Conservation (phyloP, 2,329 filamentous ascomycete genomes). For the Hypomyces perniciosus region DNA sequence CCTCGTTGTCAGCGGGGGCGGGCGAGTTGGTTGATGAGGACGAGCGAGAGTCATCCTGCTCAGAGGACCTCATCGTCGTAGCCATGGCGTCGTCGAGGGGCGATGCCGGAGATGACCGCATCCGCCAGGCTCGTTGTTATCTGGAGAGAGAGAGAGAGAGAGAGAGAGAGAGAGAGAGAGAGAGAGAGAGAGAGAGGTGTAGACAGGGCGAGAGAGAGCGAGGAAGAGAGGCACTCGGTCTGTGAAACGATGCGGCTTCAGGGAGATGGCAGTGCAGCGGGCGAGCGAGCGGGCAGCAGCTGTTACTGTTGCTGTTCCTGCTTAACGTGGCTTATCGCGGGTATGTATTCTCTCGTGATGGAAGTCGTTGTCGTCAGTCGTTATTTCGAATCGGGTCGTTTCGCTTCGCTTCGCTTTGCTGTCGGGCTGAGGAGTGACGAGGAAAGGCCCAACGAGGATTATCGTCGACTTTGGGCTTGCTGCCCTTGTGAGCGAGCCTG, state of each 20-base stretch:
- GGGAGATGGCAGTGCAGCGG: background rate
- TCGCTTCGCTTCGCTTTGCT: too few relatives aligned
- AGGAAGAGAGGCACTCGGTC: too few relatives aligned
- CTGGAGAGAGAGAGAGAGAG: background rate
- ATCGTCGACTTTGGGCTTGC: background rate
- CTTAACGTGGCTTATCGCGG: too few relatives aligned
- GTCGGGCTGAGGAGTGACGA: background rate
- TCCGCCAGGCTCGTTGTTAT: background rate
- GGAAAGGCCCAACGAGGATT: background rate
- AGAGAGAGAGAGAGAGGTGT: background rate
- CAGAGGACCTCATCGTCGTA: constrained; percentile 22
- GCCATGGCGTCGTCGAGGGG: constrained; percentile 9
- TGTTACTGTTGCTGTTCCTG: too few relatives aligned
- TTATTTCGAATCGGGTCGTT: too few relatives aligned
- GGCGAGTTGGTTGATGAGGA: constrained; percentile 71
- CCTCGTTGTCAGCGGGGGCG: constrained; percentile 72
- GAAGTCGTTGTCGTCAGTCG: too few relatives aligned
- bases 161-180: background rate
- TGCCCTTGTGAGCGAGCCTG: background rate
- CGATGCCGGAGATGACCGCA: constrained; percentile 4
- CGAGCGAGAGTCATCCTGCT: constrained; percentile 49
- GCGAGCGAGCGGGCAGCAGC: too few relatives aligned
- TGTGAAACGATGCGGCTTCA: background rate
- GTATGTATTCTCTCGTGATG: too few relatives aligned
- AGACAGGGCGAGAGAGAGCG: too few relatives aligned